Percentiles rank a stretch among this genome's conserved stretches.
Evolutionary conservation across 208 protist genomes (phyloP).

Genomic region (Leishmania major): DNA sequence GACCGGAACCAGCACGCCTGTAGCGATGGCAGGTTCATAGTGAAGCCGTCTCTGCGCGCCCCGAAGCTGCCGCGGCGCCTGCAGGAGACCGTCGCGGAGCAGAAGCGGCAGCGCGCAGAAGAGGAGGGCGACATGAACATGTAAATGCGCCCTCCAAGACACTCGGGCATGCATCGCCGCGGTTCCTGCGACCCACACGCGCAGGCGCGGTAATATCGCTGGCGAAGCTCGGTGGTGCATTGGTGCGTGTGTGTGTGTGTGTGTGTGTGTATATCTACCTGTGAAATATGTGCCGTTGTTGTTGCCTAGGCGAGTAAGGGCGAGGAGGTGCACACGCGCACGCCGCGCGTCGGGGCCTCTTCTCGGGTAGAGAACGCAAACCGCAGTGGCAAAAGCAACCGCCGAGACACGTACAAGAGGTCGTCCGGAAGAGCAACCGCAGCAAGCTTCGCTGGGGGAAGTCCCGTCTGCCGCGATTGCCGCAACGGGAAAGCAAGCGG

Average conservation of each 20-base stretch:
- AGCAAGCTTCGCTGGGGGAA: not conserved
- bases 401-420: not conserved
- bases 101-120: slow-evolving; percentile 38
- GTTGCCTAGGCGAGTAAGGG: not conserved
- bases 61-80: slow-evolving; percentile 67
- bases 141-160: not conserved
- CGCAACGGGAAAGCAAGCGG: not conserved
- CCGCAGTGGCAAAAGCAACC: not conserved
- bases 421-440: not conserved
- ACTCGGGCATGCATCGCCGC: not conserved
- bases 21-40: slow-evolving; percentile 49
- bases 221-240: not conserved
- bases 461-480: not conserved
- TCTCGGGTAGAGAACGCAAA: not conserved
- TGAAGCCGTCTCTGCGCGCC: slow-evolving; percentile 47
- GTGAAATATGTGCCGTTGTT: not conserved
- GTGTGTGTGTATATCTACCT: not conserved
- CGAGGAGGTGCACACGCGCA: not conserved
- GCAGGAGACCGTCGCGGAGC: slow-evolving; percentile 24
- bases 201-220: not conserved
- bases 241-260: not conserved
- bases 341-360: not conserved
- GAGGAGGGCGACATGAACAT: not conserved
- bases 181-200: not conserved
- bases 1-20: not conserved